phyloP scores from a whole-genome alignment of 352 stramenopile genomes.

The Phytophthora ramorum region DNA sequence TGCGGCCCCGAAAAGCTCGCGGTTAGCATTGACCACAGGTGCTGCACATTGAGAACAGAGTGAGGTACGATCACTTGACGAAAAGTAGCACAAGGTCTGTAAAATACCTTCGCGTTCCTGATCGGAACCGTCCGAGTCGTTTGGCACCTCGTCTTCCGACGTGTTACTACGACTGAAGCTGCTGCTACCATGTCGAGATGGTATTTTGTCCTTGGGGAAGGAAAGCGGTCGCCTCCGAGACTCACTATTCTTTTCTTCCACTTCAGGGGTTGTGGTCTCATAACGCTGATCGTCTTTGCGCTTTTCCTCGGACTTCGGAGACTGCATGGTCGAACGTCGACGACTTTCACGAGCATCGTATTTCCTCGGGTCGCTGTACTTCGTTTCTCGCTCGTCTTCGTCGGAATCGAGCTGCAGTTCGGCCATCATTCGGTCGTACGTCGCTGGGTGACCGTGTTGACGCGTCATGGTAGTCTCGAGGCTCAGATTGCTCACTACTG shows the following conservation, averaged over 20 bases:
- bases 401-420: slow-evolving; percentile 37
- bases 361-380: slow-evolving; percentile 4
- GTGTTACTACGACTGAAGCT: slow-evolving; percentile 23
- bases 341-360: slow-evolving; percentile 4
- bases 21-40: slow-evolving; percentile 21
- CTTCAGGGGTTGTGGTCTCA: slow-evolving; percentile 4
- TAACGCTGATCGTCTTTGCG: slow-evolving; percentile 1
- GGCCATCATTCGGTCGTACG: slow-evolving; percentile 43
- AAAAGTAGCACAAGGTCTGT: background rate
- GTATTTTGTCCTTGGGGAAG: slow-evolving; percentile 8
- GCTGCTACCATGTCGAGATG: slow-evolving; percentile 15
- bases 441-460: slow-evolving; percentile 11
- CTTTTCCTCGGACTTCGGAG: slow-evolving; percentile 1
- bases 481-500: background rate
- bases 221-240: slow-evolving; percentile 3
- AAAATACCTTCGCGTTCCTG: slow-evolving; percentile 20
- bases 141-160: slow-evolving; percentile 12
- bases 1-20: slow-evolving; percentile 14
- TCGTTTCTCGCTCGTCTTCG: slow-evolving; percentile 21
- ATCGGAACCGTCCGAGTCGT: slow-evolving; percentile 29
- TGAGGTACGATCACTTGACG: background rate
- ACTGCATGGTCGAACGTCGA: background rate
- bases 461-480: slow-evolving; percentile 10
- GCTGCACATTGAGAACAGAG: slow-evolving; percentile 10
- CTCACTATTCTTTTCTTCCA: slow-evolving; percentile 10